phyloP scores from a whole-genome alignment of 148 eudicot genomes.

The Rhododendron griersonianum region DNA sequence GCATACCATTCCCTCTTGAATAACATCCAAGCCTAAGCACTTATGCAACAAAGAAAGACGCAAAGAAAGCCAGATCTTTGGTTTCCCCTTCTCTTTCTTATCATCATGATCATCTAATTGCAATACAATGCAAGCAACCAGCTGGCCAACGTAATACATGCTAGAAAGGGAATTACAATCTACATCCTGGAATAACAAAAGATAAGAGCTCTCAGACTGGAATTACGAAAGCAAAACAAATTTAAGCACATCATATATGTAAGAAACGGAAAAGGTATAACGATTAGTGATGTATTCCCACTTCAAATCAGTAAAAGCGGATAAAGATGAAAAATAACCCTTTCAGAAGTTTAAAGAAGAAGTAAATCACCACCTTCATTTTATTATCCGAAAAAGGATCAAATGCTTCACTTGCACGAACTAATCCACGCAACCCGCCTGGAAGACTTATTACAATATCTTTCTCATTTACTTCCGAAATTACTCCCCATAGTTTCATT shows the following conservation, averaged over 20 bases:
- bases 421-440: constrained; percentile 92
- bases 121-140: constrained; percentile 77
- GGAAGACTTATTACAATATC: constrained; percentile 92
- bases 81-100: constrained; percentile 72
- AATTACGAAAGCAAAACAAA: neutral
- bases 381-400: constrained; percentile 41
- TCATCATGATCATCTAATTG: constrained; percentile 72
- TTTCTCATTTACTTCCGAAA: constrained; percentile 83
- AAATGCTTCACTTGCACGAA: constrained; percentile 75
- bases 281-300: neutral
- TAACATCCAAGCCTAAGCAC: constrained; percentile 61
- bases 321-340: neutral
- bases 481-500: constrained; percentile 95
- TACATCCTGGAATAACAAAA: constrained; percentile 33
- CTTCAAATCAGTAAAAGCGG: neutral
- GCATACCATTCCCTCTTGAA: constrained; percentile 98
- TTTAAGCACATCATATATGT: neutral
- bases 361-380: constrained; percentile 31
- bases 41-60: constrained; percentile 82
- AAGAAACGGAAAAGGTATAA: neutral
- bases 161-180: constrained; percentile 54
- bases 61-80: constrained; percentile 85
- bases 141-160: constrained; percentile 71
- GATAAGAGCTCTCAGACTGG: neutral
- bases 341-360: neutral